These are phyloP conservation scores for Coemansia sp. DNA, from an alignment of 371 early-diverging fungal species.

Conservation along the genomic window DNA sequence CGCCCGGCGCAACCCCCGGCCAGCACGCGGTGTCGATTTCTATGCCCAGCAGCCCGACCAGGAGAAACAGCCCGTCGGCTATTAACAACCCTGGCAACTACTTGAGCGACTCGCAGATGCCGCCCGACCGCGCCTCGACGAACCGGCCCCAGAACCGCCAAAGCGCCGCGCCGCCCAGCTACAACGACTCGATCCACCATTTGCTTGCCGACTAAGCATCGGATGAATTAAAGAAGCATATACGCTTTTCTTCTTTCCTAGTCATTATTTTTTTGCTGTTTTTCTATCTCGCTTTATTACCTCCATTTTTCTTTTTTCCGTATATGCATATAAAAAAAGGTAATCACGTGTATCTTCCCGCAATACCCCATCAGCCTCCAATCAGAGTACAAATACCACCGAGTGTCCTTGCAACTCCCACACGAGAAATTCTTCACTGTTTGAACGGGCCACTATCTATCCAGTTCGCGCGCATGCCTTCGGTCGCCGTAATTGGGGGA, in stretches of 20 bases:
- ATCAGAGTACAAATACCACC: background rate
- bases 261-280: no score
- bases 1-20: background rate
- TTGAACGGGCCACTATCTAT: no score
- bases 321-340: background rate
- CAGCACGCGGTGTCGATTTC: background rate
- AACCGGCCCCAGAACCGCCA: background rate
- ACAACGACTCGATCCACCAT: background rate
- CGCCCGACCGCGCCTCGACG: background rate
- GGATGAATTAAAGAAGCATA: no score
- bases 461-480: no score
- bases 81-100: background rate
- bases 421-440: no score
- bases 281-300: background rate
- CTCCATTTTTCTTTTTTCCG: background rate
- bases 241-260: no score
- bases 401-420: no score
- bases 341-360: constrained; percentile 2
- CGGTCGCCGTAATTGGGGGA: background rate
- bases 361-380: background rate
- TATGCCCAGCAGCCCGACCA: background rate
- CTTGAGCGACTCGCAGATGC: background rate
- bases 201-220: no score
- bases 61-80: background rate
- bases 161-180: constrained; percentile 1